A percentile compares a stretch with the other conserved stretches of the same genome.
Conservation (phyloP, 108 stramenopile genomes). For the Nitzschia palea region DNA sequence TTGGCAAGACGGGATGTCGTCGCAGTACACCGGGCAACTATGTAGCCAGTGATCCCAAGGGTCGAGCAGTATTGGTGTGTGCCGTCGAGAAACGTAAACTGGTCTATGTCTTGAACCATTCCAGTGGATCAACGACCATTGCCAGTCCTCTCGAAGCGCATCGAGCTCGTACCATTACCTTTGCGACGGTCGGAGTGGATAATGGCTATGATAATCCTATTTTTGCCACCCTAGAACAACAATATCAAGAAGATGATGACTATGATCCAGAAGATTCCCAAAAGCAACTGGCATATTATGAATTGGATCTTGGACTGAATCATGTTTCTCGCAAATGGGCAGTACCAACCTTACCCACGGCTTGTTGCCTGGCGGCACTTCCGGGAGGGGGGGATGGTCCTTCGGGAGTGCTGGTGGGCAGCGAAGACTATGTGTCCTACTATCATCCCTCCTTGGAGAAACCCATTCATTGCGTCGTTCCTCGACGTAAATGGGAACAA, state of each 20-base stretch:
- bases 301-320: slow-evolving; percentile 98
- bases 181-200: slow-evolving; percentile 89
- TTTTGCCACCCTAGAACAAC: slow-evolving; percentile 94
- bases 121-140: slow-evolving; percentile 70
- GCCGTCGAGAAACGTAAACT: slow-evolving; percentile 96
- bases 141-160: slow-evolving; percentile 97
- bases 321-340: slow-evolving; percentile 95
- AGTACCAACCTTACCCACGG: slow-evolving; percentile 62
- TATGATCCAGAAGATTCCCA: slow-evolving; percentile 12
- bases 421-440: slow-evolving; percentile 93
- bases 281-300: slow-evolving; percentile 92
- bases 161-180: slow-evolving; percentile 79
- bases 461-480: slow-evolving; percentile 66
- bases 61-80: slow-evolving; percentile 87
- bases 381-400: slow-evolving; percentile 95
- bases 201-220: slow-evolving; percentile 98
- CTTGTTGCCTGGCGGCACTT: slow-evolving; percentile 86
- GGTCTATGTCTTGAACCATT: slow-evolving; percentile 92
- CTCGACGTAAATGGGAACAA: slow-evolving; percentile 81
- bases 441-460: slow-evolving; percentile 51
- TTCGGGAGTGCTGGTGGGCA: slow-evolving; percentile 92
- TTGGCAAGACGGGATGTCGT: slow-evolving; percentile 88
- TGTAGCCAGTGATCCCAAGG: slow-evolving; percentile 93
- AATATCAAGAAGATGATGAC: slow-evolving; percentile 89
- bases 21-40: slow-evolving; percentile 97